Conservation (phyloP, 257 asterid genomes). For the Galeopsis tetrahit region DNA sequence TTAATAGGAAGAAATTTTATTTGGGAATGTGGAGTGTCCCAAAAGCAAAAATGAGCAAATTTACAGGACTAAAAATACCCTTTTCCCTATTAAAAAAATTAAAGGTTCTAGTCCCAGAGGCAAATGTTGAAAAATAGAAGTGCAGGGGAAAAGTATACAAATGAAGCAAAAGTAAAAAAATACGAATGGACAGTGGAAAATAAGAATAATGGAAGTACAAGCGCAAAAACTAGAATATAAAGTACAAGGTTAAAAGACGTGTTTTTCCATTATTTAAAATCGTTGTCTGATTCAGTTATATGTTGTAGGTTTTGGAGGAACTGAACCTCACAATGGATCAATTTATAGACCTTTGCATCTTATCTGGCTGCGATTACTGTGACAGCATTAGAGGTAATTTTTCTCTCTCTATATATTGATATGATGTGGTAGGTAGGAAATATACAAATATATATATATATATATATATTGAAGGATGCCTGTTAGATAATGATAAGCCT, state of each 20-base stretch:
- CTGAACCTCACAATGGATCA: slow-evolving; percentile 94
- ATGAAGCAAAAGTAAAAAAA: background rate
- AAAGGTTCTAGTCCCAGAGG: background rate
- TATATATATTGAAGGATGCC: background rate
- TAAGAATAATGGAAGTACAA: background rate
- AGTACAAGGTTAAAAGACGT: background rate
- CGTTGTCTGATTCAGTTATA: slow-evolving; percentile 25
- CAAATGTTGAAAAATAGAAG: background rate
- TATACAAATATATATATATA: too few species aligned
- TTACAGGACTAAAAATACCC: too few species aligned
- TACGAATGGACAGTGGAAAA: background rate
- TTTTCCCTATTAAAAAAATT: background rate
- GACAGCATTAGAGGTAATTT: slow-evolving; percentile 92
- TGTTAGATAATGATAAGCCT: background rate
- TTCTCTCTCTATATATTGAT: slow-evolving; percentile 13
- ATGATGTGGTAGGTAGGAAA: background rate
- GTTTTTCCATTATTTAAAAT: background rate
- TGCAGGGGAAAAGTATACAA: background rate
- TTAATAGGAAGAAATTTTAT: too few species aligned
- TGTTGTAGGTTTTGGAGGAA: slow-evolving; percentile 80
- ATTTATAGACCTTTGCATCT: slow-evolving; percentile 94
- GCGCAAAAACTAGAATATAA: background rate
- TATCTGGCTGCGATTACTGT: slow-evolving; percentile 96
- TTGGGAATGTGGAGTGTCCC: too few species aligned
- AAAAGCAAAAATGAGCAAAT: too few species aligned